Percentiles rank a stretch among this genome's conserved stretches.
Conservation (phyloP, 352 stramenopile genomes). For the Phytophthora multivora region DNA sequence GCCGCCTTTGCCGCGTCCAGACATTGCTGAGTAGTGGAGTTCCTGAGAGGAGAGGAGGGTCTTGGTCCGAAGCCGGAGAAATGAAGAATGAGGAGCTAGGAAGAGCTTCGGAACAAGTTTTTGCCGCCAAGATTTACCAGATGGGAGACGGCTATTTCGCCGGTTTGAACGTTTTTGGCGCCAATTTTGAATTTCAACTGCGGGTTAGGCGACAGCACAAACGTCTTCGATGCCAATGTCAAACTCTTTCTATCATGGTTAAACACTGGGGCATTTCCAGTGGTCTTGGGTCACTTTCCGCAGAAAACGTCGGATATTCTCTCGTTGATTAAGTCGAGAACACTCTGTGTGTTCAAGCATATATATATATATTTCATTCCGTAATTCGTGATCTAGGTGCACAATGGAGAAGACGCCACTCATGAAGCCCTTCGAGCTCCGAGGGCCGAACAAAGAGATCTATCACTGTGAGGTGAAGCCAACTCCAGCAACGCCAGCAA, state of each 20-base stretch:
- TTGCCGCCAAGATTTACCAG: neutral
- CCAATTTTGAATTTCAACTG: slow-evolving; percentile 1
- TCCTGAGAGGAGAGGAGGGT: neutral
- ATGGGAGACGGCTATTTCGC: slow-evolving; percentile 8
- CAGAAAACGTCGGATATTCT: neutral
- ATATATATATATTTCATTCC: neutral
- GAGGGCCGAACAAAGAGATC: neutral
- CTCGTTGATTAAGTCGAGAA: too few species aligned
- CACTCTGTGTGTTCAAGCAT: too few species aligned
- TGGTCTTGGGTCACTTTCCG: neutral
- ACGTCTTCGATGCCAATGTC: too few species aligned
- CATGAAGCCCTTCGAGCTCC: slow-evolving; percentile 4
- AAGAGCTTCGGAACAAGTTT: neutral
- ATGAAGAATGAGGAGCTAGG: slow-evolving; percentile 2
- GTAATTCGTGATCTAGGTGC: neutral
- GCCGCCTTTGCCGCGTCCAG: slow-evolving; percentile 78
- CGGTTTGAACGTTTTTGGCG: slow-evolving; percentile 4
- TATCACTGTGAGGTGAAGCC: slow-evolving; percentile 12
- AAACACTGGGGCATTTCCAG: neutral
- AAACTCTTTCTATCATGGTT: neutral
- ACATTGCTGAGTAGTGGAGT: slow-evolving; percentile 43
- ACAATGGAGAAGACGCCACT: slow-evolving; percentile 8
- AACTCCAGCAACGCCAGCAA: neutral
- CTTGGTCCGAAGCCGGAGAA: neutral
- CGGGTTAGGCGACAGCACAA: neutral